Evolutionary conservation across 257 asterid species (phyloP).

Genomic region (Nicotiana undulata): DNA sequence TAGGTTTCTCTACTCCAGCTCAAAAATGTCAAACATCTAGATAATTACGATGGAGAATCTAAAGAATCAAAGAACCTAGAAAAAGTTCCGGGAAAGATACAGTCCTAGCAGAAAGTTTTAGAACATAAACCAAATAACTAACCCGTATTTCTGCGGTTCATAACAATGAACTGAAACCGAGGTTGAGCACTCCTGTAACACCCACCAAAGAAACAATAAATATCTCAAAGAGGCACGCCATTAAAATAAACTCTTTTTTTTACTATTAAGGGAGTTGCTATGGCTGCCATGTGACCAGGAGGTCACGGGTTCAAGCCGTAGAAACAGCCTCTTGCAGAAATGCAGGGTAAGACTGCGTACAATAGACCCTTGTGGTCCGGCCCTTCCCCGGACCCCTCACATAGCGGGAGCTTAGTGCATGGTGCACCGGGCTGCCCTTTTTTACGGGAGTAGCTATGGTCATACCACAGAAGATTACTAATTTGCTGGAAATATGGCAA

Average conservation of each 20-base stretch:
- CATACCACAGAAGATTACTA: no score
- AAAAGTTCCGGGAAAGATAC: not conserved
- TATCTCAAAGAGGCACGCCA: not conserved
- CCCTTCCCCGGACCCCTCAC: no score
- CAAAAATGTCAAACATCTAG: not conserved
- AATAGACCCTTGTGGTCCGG: no score
- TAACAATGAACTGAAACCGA: constrained; percentile 59
- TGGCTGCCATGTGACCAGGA: no score
- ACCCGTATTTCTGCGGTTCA: constrained; percentile 62
- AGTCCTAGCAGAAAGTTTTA: not conserved
- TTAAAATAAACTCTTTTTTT: not conserved
- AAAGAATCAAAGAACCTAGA: not conserved
- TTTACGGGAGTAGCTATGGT: no score
- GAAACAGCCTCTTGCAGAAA: no score
- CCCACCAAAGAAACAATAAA: not conserved
- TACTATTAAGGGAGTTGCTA: no score
- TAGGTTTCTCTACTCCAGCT: not conserved
- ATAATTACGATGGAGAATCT: not conserved
- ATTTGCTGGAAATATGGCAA: no score
- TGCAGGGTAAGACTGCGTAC: no score
- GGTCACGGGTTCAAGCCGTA: no score
- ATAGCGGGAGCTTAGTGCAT: no score
- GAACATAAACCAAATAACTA: constrained; percentile 5
- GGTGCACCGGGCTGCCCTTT: no score
- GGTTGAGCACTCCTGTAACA: constrained; percentile 56